Conservation (phyloP, 345 rosid genomes). For the Hypericum androsaemum region DNA sequence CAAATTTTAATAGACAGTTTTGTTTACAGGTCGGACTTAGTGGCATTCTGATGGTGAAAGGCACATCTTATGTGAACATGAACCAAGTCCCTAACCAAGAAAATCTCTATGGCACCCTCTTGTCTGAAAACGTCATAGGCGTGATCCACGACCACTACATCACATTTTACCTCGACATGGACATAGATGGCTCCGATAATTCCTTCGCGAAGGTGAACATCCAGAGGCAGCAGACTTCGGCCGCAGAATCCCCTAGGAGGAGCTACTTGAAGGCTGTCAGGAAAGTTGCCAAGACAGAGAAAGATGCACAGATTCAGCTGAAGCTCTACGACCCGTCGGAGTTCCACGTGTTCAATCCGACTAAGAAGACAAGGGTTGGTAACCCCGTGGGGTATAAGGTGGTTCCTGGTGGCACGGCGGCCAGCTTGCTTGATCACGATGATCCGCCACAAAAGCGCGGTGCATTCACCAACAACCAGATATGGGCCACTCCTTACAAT, state of each 20-base stretch:
- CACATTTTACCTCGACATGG: conserved; percentile 39
- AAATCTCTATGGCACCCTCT: conserved; percentile 33
- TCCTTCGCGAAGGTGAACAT: conserved; percentile 26
- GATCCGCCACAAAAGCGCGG: conserved; percentile 43
- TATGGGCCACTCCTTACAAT: conserved; percentile 55
- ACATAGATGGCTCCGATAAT: conserved; percentile 37
- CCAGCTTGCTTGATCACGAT: conserved; percentile 19
- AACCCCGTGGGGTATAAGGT: conserved; percentile 36
- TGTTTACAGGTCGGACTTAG: conserved; percentile 34
- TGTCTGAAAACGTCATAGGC: conserved; percentile 37
- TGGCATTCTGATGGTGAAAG: conserved; percentile 41
- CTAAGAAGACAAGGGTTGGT: conserved; percentile 34
- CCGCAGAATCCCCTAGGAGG: conserved; percentile 1
- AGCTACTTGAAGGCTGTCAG: conserved; percentile 40
- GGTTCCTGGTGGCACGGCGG: conserved; percentile 19
- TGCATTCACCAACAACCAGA: conserved; percentile 37
- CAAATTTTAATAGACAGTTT: conserved; percentile 9
- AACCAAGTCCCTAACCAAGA: conserved; percentile 25
- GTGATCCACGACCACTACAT: conserved; percentile 48
- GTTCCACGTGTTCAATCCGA: conserved; percentile 32
- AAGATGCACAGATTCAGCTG: conserved; percentile 28
- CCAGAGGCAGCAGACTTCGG: no score
- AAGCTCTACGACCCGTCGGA: conserved; percentile 18
- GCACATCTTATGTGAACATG: conserved; percentile 19
- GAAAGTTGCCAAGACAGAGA: conserved; percentile 37